Base-by-base conservation (phyloP, 169 alveolate genomes). In the Eimeria maxima region DNA sequence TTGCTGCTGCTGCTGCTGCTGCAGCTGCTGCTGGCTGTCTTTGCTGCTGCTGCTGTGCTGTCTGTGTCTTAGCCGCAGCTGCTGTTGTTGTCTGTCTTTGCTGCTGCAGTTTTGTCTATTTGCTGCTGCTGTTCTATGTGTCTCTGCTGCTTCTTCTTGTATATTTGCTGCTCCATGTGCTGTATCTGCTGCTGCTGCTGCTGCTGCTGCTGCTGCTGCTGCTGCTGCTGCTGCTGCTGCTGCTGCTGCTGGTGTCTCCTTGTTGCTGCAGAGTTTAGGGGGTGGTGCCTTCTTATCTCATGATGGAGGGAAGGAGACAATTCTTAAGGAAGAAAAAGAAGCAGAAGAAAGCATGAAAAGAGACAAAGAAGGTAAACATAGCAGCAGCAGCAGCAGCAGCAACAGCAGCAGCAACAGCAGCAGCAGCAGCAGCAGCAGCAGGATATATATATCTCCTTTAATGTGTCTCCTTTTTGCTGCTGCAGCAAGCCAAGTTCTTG, bases 401-500 rank as follows among this genome's bases (percentile, higher is more conserved):
- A 29, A 20, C 84, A 1, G 33, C 84, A 27, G 50, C 84, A 1
- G 84, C 84, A 73, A 27, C 24, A 38, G 18, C 84, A 33, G 45
- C 84, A 73, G 53, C 45, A 38, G 50, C 84, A 73, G 84, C 84
- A 38, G 33, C 67, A 50, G 57, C 18, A 50, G 57, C 57, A 50
- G 11, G 38, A 33, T 38, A 24, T 20, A 18, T 38, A 14, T 42
- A 11, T 13, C 67, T 38, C 33, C 33, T 38, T 13, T 7, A n/a
- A n/a, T n/a, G n/a, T 33, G 86, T 45, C 67, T 27, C 20, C 7
- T 11, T 53, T 22, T 55, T n/a, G n/a, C n/a, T n/a, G n/a, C n/a
- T n/a, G 91, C 93, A 84, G 93, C 67, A 4, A 29, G 93, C 42
- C 73, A 84, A 47, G 93, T 84, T 14, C 57, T 53, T 33, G 78